Evolutionary conservation across 208 protist species (phyloP).

Genomic region (Leishmania mexicana): DNA sequence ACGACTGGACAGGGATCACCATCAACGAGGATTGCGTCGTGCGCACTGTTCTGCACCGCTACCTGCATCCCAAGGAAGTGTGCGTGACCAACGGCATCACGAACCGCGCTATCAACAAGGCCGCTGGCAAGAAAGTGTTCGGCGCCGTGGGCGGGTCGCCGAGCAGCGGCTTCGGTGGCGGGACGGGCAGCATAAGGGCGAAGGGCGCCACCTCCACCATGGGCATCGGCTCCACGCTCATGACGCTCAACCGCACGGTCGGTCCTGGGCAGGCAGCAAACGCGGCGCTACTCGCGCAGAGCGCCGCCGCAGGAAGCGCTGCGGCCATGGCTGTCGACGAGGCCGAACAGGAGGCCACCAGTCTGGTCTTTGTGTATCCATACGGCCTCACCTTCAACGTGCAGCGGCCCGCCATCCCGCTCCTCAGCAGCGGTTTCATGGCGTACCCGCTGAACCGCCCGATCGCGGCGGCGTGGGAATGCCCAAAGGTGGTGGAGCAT

Average conservation of each 20-base stretch:
- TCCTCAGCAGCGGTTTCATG: conserved; percentile 95
- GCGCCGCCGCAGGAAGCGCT: not conserved
- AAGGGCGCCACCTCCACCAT: conserved; percentile 25
- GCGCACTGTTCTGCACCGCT: conserved; percentile 95
- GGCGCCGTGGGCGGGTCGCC: conserved; percentile 31
- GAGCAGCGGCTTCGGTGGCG: not conserved
- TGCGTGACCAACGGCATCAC: conserved; percentile 93
- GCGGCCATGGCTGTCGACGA: conserved; percentile 22
- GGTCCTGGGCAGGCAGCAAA: conserved; percentile 35
- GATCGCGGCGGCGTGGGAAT: conserved; percentile 85
- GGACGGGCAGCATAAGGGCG: conserved; percentile 3
- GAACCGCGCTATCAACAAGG: conserved; percentile 95
- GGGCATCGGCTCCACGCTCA: conserved; percentile 36
- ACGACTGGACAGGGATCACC: conserved; percentile 92
- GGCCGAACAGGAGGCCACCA: conserved; percentile 46
- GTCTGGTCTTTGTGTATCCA: conserved; percentile 94
- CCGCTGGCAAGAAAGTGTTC: conserved; percentile 85
- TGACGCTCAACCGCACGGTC: conserved; percentile 69
- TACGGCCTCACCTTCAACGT: conserved; percentile 95
- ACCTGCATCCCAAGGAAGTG: conserved; percentile 97
- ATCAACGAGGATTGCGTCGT: conserved; percentile 96
- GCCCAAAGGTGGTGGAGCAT: conserved; percentile 68
- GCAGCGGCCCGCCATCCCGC: conserved; percentile 91
- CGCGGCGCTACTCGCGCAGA: conserved; percentile 20
- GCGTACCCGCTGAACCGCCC: conserved; percentile 96